phyloP scores from a whole-genome alignment of 1,284 basidiomycete species.

The Cutaneotrichosporon sp. region DNA sequence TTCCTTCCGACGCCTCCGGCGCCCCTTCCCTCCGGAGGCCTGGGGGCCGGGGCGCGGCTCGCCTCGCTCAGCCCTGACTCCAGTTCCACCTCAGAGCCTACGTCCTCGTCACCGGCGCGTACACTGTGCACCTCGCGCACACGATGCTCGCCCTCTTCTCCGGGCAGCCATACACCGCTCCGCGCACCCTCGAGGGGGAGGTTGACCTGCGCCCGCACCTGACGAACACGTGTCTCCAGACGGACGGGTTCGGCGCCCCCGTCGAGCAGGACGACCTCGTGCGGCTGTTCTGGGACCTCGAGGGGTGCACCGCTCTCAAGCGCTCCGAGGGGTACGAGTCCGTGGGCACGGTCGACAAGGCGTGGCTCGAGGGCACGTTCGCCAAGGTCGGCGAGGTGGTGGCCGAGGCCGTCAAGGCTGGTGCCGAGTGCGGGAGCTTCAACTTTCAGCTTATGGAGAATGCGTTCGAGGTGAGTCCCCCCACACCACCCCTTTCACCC shows the following conservation, averaged over 20 bases:
- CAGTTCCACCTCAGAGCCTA: slow-evolving; percentile 92
- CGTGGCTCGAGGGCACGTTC: slow-evolving; percentile 64
- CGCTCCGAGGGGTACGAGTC: slow-evolving; percentile 16
- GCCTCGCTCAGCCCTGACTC: slow-evolving; percentile 2
- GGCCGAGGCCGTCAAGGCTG: slow-evolving; percentile 81
- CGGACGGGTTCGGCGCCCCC: slow-evolving; percentile 58
- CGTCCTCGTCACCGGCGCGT: slow-evolving; percentile 79
- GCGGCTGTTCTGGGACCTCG: slow-evolving; percentile 72
- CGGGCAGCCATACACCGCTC: slow-evolving; percentile 64
- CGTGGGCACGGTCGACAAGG: slow-evolving; percentile 46
- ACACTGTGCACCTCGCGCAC: slow-evolving; percentile 75
- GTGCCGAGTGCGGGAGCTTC: slow-evolving; percentile 65
- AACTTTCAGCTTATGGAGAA: slow-evolving; percentile 74
- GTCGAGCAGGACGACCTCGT: slow-evolving; percentile 57
- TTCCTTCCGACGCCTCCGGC: neutral
- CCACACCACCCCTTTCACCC: neutral
- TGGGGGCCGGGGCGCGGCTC: no score
- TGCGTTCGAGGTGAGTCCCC: slow-evolving; percentile 71
- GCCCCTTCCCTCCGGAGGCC: no score
- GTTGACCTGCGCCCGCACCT: slow-evolving; percentile 76
- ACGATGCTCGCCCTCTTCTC: slow-evolving; percentile 87
- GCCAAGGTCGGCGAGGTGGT: slow-evolving; percentile 67
- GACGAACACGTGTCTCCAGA: slow-evolving; percentile 79
- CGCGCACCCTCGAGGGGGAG: slow-evolving; percentile 26
- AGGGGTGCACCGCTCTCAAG: slow-evolving; percentile 60